Conservation (phyloP, 2,329 filamentous ascomycete genomes). For the Colletotrichum sp. region DNA sequence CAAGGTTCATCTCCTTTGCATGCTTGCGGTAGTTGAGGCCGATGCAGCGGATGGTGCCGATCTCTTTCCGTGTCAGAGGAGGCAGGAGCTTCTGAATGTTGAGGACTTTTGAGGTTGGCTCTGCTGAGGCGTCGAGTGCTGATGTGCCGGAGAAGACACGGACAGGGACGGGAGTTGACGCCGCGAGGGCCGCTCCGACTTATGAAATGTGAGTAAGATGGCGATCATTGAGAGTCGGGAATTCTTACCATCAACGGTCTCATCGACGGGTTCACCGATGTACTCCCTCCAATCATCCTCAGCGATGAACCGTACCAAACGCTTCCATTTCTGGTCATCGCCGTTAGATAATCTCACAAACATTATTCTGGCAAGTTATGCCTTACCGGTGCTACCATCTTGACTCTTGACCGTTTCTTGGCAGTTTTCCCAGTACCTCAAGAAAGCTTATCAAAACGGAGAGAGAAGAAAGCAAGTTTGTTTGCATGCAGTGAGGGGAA, state of each 20-base stretch:
- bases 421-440: neutral
- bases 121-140: conserved; percentile 29
- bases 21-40: conserved; percentile 46
- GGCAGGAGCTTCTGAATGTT: conserved; percentile 19
- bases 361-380: accelerated
- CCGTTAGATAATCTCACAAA: neutral
- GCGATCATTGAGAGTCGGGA: neutral
- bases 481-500: neutral
- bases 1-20: conserved; percentile 33
- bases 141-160: conserved; percentile 24
- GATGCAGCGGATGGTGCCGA: conserved; percentile 60
- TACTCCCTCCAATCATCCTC: conserved; percentile 27
- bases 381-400: conserved; percentile 11
- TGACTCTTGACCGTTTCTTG: neutral
- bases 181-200: conserved; percentile 27
- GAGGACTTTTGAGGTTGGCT: conserved; percentile 32
- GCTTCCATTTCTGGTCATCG: conserved; percentile 21
- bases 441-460: neutral
- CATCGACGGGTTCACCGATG: conserved; percentile 27
- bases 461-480: neutral
- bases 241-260: conserved; percentile 23
- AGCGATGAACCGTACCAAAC: conserved; percentile 27
- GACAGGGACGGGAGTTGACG: conserved; percentile 16
- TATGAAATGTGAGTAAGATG: neutral
- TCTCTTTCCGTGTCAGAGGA: conserved; percentile 51